phyloP scores from a whole-genome alignment of 129 eudicot species.

The Flaveria trinervia region DNA sequence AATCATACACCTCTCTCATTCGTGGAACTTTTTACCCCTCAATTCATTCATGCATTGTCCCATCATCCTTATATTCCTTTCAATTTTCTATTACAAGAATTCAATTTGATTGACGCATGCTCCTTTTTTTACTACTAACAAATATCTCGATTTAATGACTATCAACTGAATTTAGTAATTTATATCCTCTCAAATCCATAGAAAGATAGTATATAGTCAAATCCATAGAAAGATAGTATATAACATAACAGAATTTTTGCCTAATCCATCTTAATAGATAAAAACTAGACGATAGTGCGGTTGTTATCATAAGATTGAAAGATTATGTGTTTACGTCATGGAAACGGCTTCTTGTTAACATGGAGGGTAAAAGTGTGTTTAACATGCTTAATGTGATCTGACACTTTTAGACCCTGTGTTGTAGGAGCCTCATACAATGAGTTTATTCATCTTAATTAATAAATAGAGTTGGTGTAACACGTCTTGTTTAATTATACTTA shows the following conservation, averaged over 20 bases:
- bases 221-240: neutral
- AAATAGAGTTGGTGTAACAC: neutral
- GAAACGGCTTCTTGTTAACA: too few relatives aligned
- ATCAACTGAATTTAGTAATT: neutral
- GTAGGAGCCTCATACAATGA: too few relatives aligned
- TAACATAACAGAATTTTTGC: too few relatives aligned
- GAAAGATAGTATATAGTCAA: neutral
- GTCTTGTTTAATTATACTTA: neutral
- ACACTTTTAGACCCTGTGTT: too few relatives aligned
- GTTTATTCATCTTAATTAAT: too few relatives aligned
- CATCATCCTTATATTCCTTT: slow-evolving; percentile 32
- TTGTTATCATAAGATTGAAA: too few relatives aligned
- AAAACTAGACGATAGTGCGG: too few relatives aligned
- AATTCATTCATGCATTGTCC: slow-evolving; percentile 23
- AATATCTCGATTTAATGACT: neutral
- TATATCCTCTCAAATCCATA: neutral
- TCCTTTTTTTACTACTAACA: neutral
- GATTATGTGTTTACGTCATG: too few relatives aligned
- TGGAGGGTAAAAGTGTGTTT: too few relatives aligned
- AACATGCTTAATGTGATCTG: too few relatives aligned
- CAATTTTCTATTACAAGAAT: slow-evolving; percentile 10
- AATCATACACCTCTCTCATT: slow-evolving; percentile 22
- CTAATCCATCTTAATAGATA: too few relatives aligned
- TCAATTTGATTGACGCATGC: slow-evolving; percentile 3
- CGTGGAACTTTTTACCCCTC: slow-evolving; percentile 27